Evolutionary conservation across 441 rosid genomes (phyloP), one percentile per base, ranked within the genome.

Genomic region (Gossypium lobatum): DNA sequence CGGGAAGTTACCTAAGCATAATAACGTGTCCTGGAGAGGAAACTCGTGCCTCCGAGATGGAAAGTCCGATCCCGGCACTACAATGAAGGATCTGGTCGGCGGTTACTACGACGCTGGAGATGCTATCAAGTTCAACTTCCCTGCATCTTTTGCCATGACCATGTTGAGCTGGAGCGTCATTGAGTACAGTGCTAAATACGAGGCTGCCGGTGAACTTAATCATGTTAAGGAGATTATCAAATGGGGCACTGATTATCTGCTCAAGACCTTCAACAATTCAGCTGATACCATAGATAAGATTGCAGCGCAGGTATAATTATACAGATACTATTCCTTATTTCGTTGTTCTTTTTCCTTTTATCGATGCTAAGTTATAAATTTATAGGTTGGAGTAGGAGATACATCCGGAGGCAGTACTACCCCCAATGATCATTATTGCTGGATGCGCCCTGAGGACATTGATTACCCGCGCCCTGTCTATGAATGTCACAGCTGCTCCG

Each of bases 361-460:
- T 23, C 6, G 13, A 59, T 48, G 66, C 54, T 21, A 46, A 42
- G 46, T 46, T 72, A 16, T 23, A 39, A 6, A 17, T 72, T 48
- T 48, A 28, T 81, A 94, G 93, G 97, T 95, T 39, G 97, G 98
- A 48, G 26, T 28, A 0, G 97, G 97, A 28, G 85, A 88, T 73
- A 93, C 97, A 17, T 85, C 89, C 21, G 91, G 86, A 6, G 95
- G 92, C 53, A 88, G 81, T 73, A 84, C 91, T 1, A 77, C 63
- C n/a, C 79, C 86, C 0, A 91, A 92, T 45, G 99, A 95, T 71
- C 93, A 88, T 78, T 88, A 86, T 74, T 93, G 99, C 76, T 95
- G 99, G 99, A 89, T 85, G 93, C 91, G 98, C 3, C 99, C 99
- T 18, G 99, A 93, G 84, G 98, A 95, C 82, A 93, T 95, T 75